phyloP scores from a whole-genome alignment of 441 rosid species.

The Isatis lusitanica region DNA sequence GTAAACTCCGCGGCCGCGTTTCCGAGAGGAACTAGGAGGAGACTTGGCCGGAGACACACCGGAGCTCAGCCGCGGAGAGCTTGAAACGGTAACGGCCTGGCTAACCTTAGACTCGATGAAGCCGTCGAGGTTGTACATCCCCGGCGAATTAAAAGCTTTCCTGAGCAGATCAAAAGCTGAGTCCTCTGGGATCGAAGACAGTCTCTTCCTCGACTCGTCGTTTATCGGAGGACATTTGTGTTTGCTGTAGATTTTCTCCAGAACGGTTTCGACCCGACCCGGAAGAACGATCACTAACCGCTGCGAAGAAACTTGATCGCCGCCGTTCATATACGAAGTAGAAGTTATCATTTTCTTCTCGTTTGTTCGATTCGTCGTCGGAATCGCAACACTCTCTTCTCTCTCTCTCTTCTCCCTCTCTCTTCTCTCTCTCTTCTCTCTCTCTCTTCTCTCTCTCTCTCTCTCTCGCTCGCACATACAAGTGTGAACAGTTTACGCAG shows the following conservation, averaged over 20 bases:
- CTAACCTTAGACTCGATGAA: constrained; percentile 19
- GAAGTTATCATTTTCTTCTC: not conserved
- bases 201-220: constrained; percentile 26
- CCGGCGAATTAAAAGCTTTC: not conserved
- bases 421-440: not conserved
- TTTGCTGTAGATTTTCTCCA: constrained; percentile 40
- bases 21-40: not conserved
- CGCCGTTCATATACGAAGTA: not conserved
- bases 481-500: not conserved
- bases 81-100: not conserved
- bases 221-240: constrained; percentile 36
- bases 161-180: constrained; percentile 40
- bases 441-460: not conserved
- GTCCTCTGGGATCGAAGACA: constrained; percentile 44
- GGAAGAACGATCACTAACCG: constrained; percentile 37
- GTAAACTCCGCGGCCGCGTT: not conserved
- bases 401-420: not conserved
- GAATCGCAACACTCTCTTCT: not conserved
- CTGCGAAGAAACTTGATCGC: not conserved
- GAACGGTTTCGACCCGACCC: constrained; percentile 39
- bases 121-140: constrained; percentile 29
- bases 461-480: not conserved
- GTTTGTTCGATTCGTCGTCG: not conserved
- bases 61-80: constrained; percentile 31
- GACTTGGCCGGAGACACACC: constrained; percentile 26